Evolutionary conservation across 352 stramenopile genomes (phyloP).

Genomic region (Phytophthora fragariae): DNA sequence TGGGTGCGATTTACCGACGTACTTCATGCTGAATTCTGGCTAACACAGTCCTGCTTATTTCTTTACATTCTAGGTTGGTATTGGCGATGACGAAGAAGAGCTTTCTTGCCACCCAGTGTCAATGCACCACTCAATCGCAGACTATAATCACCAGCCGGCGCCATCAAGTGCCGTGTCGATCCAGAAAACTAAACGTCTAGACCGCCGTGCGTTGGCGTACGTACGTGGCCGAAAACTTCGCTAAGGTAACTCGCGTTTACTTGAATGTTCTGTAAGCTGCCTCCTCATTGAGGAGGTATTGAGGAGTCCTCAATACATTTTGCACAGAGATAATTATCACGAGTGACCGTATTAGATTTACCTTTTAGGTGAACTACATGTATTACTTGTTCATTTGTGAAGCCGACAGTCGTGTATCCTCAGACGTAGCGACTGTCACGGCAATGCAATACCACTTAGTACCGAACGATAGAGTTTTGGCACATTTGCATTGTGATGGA

Average conservation of each 20-base stretch:
- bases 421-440: no score
- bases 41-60: constrained; percentile 4
- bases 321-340: neutral
- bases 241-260: constrained; percentile 29
- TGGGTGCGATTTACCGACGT: constrained; percentile 54
- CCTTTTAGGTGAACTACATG: no score
- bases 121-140: constrained; percentile 77
- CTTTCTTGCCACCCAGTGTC: constrained; percentile 59
- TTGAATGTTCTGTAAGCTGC: neutral
- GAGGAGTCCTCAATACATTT: neutral
- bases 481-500: no score
- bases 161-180: constrained; percentile 69
- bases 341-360: no score
- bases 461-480: no score
- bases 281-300: no score
- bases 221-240: constrained; percentile 78
- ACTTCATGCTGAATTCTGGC: constrained; percentile 5
- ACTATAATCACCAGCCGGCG: constrained; percentile 74
- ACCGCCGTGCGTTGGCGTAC: constrained; percentile 78
- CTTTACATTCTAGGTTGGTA: constrained; percentile 43
- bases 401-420: no score
- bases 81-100: constrained; percentile 72
- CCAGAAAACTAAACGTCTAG: constrained; percentile 83
- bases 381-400: no score
- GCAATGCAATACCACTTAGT: no score